Base-by-base conservation (phyloP, 441 rosid genomes). In the Adansonia madagascariensis region DNA sequence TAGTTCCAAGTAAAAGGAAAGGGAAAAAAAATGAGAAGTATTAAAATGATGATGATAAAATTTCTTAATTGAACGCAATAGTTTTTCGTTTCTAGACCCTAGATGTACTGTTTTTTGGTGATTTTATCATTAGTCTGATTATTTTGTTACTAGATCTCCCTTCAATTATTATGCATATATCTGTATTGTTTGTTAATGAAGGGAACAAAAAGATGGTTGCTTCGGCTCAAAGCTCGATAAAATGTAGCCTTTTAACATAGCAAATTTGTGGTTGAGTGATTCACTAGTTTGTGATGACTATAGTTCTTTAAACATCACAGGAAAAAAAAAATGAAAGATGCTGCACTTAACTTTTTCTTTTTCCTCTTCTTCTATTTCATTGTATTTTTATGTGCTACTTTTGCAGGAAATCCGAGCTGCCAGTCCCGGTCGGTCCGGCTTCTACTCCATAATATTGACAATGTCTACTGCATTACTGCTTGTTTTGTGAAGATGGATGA, bases 381-480 rank as follows among this genome's bases (percentile, higher is more conserved):
- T 2, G 66, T 31, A 9, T 53, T 35, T 50, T 20, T 53, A 3
- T 59, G 18, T 72, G 22, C 35, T 63, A 35, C 46, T 69, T 43
- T 70, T 74, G 56, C 92, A 91, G 97, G 90, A 57, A 71, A 50
- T 76, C 60, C 82, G 9, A 77, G 85, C 67, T 81, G 80, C 35
- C 35, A 4, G 4, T 31, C 35, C 41, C 61, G 77, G 78, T 66
- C 77, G 72, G 55, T 27, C 68, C 2, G 74, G 79, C 66, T 77
- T 82, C 6, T 84, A 56, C 73, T 76, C 53, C 15, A 59, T 74
- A 73, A 52, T 77, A 59, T 56, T 86, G 63, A 62, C 78, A 74
- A 76, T 82, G 65, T 77, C 86, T 80, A 64, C 80, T 52, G 77
- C 27, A 27, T 74, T 76, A 15, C 77, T 82, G 76, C 82, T 88